Conservation (phyloP, 352 stramenopile species). For the Pythium sukuiense region DNA sequence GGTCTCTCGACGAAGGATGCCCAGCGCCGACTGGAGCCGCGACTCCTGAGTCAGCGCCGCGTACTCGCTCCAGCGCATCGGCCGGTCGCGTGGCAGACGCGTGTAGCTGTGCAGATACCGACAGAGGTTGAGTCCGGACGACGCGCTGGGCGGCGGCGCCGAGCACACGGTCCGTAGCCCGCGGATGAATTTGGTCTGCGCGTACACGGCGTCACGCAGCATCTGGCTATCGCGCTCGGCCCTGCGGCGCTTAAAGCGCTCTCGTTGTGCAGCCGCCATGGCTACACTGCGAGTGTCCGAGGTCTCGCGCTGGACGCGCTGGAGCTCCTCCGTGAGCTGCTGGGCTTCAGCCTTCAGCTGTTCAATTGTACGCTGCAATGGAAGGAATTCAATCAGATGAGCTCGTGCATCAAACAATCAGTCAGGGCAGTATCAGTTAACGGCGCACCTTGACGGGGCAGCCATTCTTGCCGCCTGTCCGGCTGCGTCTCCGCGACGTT, state of each 20-base stretch:
- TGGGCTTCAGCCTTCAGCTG: conserved; percentile 2
- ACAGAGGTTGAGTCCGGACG: neutral
- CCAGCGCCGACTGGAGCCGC: neutral
- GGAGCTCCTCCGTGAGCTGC: conserved; percentile 1
- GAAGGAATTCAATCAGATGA: neutral
- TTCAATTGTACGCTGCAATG: conserved; percentile 2
- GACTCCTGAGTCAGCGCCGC: conserved; percentile 5
- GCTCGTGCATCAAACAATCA: neutral
- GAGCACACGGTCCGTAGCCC: neutral
- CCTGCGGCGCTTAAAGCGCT: conserved; percentile 9
- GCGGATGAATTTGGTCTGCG: conserved; percentile 5
- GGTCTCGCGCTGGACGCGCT: neutral
- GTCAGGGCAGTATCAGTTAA: neutral
- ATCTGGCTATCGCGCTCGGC: conserved; percentile 10
- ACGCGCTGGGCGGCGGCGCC: neutral
- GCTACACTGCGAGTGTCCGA: neutral
- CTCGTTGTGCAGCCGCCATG: neutral
- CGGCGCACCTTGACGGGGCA: neutral
- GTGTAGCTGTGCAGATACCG: neutral
- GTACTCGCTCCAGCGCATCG: conserved; percentile 12
- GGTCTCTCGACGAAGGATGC: conserved; percentile 2
- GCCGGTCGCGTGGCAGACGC: neutral
- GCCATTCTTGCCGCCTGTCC: neutral
- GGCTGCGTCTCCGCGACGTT: neutral
- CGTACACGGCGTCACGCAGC: conserved; percentile 14